Base-by-base conservation (phyloP, 805 yeast species). In the Ogataea paradorogensis region DNA sequence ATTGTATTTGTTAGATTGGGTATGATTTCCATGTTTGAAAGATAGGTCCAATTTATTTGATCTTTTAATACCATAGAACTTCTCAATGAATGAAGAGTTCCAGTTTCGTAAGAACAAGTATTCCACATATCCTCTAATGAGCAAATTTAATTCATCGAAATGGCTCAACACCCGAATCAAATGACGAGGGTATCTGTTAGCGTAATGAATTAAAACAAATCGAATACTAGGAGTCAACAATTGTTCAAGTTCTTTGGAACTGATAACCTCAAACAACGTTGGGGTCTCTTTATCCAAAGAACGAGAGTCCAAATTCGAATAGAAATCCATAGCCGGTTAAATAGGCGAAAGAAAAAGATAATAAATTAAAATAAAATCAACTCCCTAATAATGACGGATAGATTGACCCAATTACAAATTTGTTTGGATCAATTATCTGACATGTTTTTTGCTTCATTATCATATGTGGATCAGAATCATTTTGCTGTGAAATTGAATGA, bases 41-140 rank as follows among this genome's bases (percentile, higher is more conserved):
- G 46, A 26, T 9, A 56, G 29, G 5, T 39, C 36, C 22, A 46
- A 29, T 4, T 42, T 60, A 41, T 63, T 64, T 21, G 74, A 73
- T 33, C 95, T 69, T 55, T 88, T 88, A 47, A 91, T 63, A 2
- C 97, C 98, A 56, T 91, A 91, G 57, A 91, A 91, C 56, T 85
- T 84, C 59, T 91, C 97, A 0, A 95, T 87, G 54, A 91, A 87
- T 2, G 93, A 78, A 0, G 95, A 78, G 53, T 86, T 90, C 87
- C 93, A 85, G 34, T 70, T 69, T 36, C 67, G 73, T 34, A 91
- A 60, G 50, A 82, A 85, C 46, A 74, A 71, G 69, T 79, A 79
- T 59, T 93, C 97, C 1, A 91, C 65, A 3, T 73, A 42, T 0
- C 84, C 79, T 53, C 90, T 66, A 2, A 82, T 44, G 2, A 76